phyloP scores from a whole-genome alignment of 1,284 basidiomycete species.

The Megacollybia platyphylla region DNA sequence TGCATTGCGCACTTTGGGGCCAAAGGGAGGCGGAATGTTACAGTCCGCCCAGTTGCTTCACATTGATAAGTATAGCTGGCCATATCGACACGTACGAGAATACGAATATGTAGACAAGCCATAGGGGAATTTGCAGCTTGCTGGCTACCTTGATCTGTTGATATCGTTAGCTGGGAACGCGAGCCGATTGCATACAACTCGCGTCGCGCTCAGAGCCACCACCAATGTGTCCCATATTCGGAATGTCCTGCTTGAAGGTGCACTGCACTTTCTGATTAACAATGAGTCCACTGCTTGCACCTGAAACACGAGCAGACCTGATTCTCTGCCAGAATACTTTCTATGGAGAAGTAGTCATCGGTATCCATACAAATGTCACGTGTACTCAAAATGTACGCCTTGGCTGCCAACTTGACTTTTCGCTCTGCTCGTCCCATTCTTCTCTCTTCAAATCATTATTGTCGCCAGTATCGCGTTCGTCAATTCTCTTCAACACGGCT shows the following conservation, averaged over 20 bases:
- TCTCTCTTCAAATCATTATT: not conserved
- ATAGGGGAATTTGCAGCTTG: conserved; percentile 74
- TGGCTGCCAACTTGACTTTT: not conserved
- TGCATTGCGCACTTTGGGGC: conserved; percentile 65
- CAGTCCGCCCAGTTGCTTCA: conserved; percentile 77
- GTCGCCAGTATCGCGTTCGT: conserved; percentile 8
- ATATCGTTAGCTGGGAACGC: conserved; percentile 1
- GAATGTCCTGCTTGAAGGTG: conserved; percentile 78
- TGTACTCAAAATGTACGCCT: not conserved
- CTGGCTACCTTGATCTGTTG: conserved; percentile 56
- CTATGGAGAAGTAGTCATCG: conserved; percentile 79
- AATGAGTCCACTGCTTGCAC: not conserved
- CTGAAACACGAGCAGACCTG: conserved; percentile 37
- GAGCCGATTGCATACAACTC: conserved; percentile 14
- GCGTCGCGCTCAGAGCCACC: conserved; percentile 76
- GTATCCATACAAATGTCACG: conserved; percentile 41
- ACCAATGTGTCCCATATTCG: conserved; percentile 77
- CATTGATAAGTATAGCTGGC: not conserved
- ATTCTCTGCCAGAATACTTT: conserved; percentile 81
- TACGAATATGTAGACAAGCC: conserved; percentile 76
- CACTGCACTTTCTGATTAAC: conserved; percentile 74
- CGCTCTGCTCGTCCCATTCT: not conserved
- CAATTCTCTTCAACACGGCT: conserved; percentile 22
- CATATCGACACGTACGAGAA: conserved; percentile 43
- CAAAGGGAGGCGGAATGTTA: conserved; percentile 68